Evolutionary conservation across 352 stramenopile genomes (phyloP).

Genomic region (Plasmopara muralis): DNA sequence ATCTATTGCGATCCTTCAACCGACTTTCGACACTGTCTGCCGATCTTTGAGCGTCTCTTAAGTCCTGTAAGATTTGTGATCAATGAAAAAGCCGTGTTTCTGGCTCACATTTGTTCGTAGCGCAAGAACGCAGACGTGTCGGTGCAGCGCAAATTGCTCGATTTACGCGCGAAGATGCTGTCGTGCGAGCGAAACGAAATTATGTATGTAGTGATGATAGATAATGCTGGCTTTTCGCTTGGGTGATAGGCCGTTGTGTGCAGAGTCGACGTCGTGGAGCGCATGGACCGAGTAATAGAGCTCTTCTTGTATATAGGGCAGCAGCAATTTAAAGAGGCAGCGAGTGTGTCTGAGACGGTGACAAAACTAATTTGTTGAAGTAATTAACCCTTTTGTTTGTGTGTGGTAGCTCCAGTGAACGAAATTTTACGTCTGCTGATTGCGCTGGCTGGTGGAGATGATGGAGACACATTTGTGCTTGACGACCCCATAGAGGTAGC

Average conservation of each 20-base stretch:
- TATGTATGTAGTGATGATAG: conserved; percentile 12
- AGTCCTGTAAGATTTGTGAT: conserved; percentile 27
- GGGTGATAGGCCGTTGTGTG: conserved; percentile 1
- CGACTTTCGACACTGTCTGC: conserved; percentile 30
- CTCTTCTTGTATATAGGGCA: conserved; percentile 23
- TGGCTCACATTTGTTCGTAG: conserved; percentile 5
- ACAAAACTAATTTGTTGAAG: not conserved
- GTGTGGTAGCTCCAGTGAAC: conserved; percentile 15
- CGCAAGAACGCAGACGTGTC: conserved; percentile 4
- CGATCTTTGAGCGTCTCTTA: conserved; percentile 46
- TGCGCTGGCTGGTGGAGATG: conserved; percentile 41
- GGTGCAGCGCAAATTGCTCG: conserved; percentile 19
- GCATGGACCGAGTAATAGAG: conserved; percentile 33
- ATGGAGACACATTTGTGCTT: conserved; percentile 54
- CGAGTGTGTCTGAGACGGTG: not conserved
- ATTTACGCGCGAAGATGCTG: conserved; percentile 21
- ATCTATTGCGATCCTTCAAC: conserved; percentile 16
- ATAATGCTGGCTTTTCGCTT: not conserved
- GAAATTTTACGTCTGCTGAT: conserved; percentile 49
- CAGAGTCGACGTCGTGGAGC: conserved; percentile 29
- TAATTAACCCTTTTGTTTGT: not conserved
- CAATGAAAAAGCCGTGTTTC: not conserved
- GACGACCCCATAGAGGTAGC: conserved; percentile 39
- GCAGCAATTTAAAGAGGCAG: conserved; percentile 6
- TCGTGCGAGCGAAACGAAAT: conserved; percentile 10